Conservation (phyloP, 2,329 filamentous ascomycete genomes). For the Catunica adiposa region DNA sequence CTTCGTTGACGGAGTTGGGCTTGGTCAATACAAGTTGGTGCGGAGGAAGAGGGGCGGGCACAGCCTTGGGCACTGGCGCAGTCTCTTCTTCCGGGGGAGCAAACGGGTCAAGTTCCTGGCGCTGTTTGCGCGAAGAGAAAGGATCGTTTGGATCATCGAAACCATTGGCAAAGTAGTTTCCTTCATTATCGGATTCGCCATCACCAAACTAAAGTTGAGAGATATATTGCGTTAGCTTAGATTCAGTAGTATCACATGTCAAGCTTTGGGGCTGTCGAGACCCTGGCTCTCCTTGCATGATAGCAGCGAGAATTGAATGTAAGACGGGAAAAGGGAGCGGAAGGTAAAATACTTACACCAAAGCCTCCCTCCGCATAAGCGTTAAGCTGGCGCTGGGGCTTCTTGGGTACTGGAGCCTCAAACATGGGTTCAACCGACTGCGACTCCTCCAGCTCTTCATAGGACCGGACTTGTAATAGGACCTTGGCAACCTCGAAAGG, state of each 20-base stretch:
- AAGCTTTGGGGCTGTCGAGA: background rate
- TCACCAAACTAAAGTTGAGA: slow-evolving; percentile 11
- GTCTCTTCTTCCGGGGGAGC: slow-evolving; percentile 10
- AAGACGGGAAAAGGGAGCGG: background rate
- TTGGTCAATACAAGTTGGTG: slow-evolving; percentile 57
- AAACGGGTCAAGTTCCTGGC: slow-evolving; percentile 13
- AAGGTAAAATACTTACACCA: slow-evolving; percentile 7
- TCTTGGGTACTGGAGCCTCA: slow-evolving; percentile 11
- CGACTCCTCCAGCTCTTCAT: slow-evolving; percentile 11
- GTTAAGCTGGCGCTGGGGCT: slow-evolving; percentile 7
- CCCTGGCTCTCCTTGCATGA: background rate
- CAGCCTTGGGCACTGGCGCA: slow-evolving; percentile 16
- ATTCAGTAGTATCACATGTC: background rate
- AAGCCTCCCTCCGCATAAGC: slow-evolving; percentile 10
- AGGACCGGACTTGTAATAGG: slow-evolving; percentile 56
- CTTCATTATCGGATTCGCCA: slow-evolving; percentile 51
- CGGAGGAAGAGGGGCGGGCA: slow-evolving; percentile 20
- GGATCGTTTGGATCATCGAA: slow-evolving; percentile 35
- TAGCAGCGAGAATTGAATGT: background rate
- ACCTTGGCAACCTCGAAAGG: slow-evolving; percentile 96
- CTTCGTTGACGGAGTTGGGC: slow-evolving; percentile 68
- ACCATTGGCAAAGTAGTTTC: slow-evolving; percentile 66
- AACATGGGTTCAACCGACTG: slow-evolving; percentile 13
- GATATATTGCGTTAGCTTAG: background rate
- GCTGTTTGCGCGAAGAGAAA: slow-evolving; percentile 7